Base-by-base conservation (phyloP, 75 land plant species). In the Sequoia sempervirens region DNA sequence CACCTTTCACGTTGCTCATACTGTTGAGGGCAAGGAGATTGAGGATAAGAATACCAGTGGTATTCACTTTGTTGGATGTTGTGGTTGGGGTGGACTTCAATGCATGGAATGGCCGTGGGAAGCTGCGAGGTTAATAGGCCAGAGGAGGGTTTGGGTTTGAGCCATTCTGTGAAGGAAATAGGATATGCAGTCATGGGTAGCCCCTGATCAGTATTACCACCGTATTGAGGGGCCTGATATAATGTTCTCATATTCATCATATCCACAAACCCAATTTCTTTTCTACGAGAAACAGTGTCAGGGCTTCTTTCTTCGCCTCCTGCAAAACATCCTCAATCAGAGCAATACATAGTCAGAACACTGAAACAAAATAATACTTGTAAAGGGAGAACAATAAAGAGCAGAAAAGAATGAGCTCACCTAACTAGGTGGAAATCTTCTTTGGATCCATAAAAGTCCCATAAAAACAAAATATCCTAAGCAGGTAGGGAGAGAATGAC, bases 131-230 rank as follows among this genome's bases (percentile, higher is more conserved):
- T 61, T 12, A 52, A 11, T 34, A 50, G 40, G 7, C 61, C 82
- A 14, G 82, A 81, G 6, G 82, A 53, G 82, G 82, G 82, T 81
- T 81, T 81, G 82, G 82, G 82, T 54, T 81, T 81, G 56, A 81
- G 82, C 82, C 82, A 81, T 81, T 81, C 82, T 52, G 82, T 81
- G 82, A 81, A 81, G 40, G 82, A 52, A 81, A 81, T 81, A 2
- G 82, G 82, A 40, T 78, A 43, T 20, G 26, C 80, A 23, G 10
- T 15, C 17, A 76, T 37, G 79, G 46, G 45, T 20, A 76, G 45
- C 2, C 10, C 46, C 41, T 78, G 80, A 78, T 78, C 80, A 78
- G 23, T 75, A 38, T 38, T 78, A 26, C 79, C 41, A 43, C 43
- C 41, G 26, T 43, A 69, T 30, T 70, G 73, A 32, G 73, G 36